These are phyloP conservation scores for Gardenia jasminoides DNA, from an alignment of 257 asterid genomes.

Conservation along the genomic window DNA sequence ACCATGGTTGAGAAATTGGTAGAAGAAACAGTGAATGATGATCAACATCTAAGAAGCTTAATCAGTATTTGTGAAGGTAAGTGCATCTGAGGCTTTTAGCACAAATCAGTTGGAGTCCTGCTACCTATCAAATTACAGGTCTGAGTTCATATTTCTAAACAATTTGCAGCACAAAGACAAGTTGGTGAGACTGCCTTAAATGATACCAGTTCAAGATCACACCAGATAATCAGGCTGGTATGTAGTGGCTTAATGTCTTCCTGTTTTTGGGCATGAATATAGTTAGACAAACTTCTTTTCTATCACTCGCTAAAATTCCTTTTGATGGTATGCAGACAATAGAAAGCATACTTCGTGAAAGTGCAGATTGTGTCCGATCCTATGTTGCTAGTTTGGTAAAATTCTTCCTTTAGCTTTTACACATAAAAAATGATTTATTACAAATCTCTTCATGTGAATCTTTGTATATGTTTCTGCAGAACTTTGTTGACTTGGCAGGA, in stretches of 20 bases:
- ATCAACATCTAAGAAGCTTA: conserved; percentile 68
- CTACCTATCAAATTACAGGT: background rate
- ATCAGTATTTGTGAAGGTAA: conserved; percentile 83
- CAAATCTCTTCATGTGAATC: background rate
- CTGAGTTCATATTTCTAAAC: conserved; percentile 4
- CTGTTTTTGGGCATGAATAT: background rate
- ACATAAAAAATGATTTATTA: background rate
- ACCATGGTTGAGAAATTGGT: conserved; percentile 85
- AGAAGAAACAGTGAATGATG: conserved; percentile 78
- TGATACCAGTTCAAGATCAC: conserved; percentile 93
- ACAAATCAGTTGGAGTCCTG: conserved; percentile 11
- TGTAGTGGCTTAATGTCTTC: conserved; percentile 11
- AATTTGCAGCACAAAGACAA: conserved; percentile 86
- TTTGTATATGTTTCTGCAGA: conserved; percentile 40
- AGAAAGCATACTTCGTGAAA: conserved; percentile 88
- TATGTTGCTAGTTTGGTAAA: conserved; percentile 92
- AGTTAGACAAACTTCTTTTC: background rate
- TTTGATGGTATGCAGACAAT: conserved; percentile 63
- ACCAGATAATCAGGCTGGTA: conserved; percentile 92
- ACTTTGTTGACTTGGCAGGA: conserved; percentile 95
- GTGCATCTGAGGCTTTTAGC: conserved; percentile 11
- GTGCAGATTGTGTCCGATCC: conserved; percentile 84
- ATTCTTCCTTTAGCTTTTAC: background rate
- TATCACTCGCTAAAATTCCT: conserved; percentile 19
- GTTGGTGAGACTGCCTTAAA: conserved; percentile 93